phyloP scores from a whole-genome alignment of 2,329 filamentous ascomycete species.

The Aureobasidium sp. region DNA sequence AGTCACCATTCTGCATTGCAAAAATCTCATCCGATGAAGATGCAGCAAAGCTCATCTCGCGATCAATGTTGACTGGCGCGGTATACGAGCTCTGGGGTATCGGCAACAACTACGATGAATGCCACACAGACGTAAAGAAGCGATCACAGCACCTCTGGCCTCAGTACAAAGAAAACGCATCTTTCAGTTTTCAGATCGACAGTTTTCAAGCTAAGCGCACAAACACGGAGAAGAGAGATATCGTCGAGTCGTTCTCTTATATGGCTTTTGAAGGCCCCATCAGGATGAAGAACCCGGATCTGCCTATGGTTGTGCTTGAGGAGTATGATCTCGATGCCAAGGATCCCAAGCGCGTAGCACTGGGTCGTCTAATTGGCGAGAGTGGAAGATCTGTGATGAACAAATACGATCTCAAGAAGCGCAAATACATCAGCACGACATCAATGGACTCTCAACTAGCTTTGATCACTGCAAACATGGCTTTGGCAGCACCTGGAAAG shows the following conservation, averaged over 20 bases:
- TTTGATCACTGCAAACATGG: conserved; percentile 85
- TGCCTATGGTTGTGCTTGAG: conserved; percentile 75
- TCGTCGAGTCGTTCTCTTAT: conserved; percentile 78
- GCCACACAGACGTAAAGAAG: conserved; percentile 58
- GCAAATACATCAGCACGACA: conserved; percentile 88
- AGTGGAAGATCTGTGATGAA: conserved; percentile 60
- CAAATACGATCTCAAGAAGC: conserved; percentile 84
- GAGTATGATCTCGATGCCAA: conserved; percentile 53
- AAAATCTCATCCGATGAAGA: conserved; percentile 55
- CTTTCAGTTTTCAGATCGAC: conserved; percentile 82
- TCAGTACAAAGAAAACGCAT: conserved; percentile 47
- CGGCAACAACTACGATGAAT: conserved; percentile 55
- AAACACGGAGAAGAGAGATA: conserved; percentile 52
- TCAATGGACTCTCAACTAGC: conserved; percentile 96
- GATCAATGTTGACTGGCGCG: conserved; percentile 72
- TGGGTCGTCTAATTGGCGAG: conserved; percentile 62
- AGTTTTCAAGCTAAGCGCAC: conserved; percentile 68
- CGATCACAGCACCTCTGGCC: conserved; percentile 58
- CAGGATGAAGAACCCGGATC: conserved; percentile 62
- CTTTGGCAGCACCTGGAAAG: conserved; percentile 71
- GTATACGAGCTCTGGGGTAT: conserved; percentile 87
- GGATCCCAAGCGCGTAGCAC: conserved; percentile 55
- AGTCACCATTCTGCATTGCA: conserved; percentile 85
- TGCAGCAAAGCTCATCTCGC: conserved; percentile 60
- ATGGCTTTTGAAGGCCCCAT: conserved; percentile 72